phyloP scores from a whole-genome alignment of 805 yeast genomes.

The Candida berthetii region DNA sequence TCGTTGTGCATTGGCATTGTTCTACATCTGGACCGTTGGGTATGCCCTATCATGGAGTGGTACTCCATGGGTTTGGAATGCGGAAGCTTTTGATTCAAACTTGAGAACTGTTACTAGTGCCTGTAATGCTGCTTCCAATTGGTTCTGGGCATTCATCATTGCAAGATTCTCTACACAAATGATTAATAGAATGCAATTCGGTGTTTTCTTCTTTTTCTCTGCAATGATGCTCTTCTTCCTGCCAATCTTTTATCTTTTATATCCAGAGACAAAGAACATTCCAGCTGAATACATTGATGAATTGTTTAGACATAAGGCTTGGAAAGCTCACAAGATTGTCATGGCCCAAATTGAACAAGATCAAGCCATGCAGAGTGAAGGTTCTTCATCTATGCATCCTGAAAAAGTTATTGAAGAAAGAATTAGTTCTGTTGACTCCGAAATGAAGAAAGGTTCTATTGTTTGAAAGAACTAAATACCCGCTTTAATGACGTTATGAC shows the following conservation, averaged over 20 bases:
- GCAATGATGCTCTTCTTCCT: constrained; percentile 18
- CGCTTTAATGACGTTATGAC: too few species aligned
- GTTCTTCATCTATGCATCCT: background rate
- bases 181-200: constrained; percentile 10
- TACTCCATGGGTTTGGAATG: constrained; percentile 14
- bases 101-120: constrained; percentile 7
- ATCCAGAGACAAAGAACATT: constrained; percentile 41
- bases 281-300: constrained; percentile 38
- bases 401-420: background rate
- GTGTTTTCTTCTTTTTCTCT: constrained; percentile 17
- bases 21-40: constrained; percentile 13
- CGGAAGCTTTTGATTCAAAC: constrained; percentile 11
- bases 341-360: background rate
- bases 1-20: constrained; percentile 10
- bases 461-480: too few species aligned
- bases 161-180: constrained; percentile 11
- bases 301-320: constrained; percentile 13
- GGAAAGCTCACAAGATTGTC: constrained; percentile 12
- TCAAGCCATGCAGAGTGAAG: background rate
- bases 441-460: too few species aligned
- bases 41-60: constrained; percentile 12
- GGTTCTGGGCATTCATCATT: constrained; percentile 14
- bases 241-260: constrained; percentile 34
- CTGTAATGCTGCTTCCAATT: constrained; percentile 9
- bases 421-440: too few species aligned